These are phyloP conservation scores for Xylaria venustula DNA, from an alignment of 495 filamentous ascomycete genomes.

Conservation along the genomic window DNA sequence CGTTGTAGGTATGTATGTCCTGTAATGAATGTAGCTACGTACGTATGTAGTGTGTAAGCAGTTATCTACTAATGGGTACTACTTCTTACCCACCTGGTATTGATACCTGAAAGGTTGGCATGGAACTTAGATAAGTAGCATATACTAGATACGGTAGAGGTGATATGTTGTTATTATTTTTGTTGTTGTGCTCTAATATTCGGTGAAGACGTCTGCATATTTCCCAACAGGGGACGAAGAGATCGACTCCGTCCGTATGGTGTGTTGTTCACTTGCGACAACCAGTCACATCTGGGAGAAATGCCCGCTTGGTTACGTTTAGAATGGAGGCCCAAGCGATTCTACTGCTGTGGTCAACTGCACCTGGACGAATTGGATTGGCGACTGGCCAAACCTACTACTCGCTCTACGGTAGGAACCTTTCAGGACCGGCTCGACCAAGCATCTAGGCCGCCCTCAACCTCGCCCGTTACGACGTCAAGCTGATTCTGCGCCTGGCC, in stretches of 20 bases:
- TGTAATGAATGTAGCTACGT: no score
- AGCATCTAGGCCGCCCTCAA: constrained; percentile 14
- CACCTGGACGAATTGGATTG: constrained; percentile 13
- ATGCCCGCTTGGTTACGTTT: constrained; percentile 14
- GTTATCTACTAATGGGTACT: not conserved
- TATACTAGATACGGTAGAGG: no score
- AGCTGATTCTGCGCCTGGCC: constrained; percentile 7
- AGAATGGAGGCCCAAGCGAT: constrained; percentile 16
- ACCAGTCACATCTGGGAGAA: constrained; percentile 11
- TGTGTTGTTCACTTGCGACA: constrained; percentile 15
- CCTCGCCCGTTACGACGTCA: constrained; percentile 28
- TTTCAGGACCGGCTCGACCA: not conserved
- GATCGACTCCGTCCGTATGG: constrained; percentile 5
- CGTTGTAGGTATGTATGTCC: not conserved
- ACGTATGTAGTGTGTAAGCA: no score
- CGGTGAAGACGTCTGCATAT: constrained; percentile 9
- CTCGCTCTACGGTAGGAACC: not conserved
- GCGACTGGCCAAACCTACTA: constrained; percentile 2
- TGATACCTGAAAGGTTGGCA: not conserved
- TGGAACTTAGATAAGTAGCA: no score
- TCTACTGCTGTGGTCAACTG: constrained; percentile 6
- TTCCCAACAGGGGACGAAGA: constrained; percentile 9
- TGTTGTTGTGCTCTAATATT: not conserved
- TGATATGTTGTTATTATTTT: no score
- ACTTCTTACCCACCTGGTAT: no score